phyloP scores from a whole-genome alignment of 306 rosid species.

The Glycine soja region DNA sequence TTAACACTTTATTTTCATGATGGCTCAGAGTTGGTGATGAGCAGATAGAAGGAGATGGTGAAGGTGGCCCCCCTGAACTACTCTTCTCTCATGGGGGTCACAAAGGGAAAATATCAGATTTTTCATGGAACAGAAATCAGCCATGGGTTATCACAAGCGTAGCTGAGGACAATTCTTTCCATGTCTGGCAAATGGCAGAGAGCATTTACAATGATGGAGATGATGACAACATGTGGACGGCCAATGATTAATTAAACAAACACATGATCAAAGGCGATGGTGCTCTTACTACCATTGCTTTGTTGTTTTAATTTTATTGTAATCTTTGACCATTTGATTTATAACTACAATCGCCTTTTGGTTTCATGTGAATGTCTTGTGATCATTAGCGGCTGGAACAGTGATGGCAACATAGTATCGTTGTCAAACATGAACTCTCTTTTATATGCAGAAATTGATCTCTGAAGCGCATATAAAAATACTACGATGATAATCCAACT shows the following conservation, averaged over 20 bases:
- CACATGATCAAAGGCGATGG: not conserved
- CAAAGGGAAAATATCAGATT: slow-evolving; percentile 89
- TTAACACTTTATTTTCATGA: slow-evolving; percentile 1
- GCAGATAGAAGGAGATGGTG: slow-evolving; percentile 83
- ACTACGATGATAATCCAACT: too few species aligned
- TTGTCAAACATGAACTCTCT: slow-evolving; percentile 1
- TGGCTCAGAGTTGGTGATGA: slow-evolving; percentile 81
- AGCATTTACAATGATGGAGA: slow-evolving; percentile 65
- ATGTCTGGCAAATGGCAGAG: slow-evolving; percentile 90
- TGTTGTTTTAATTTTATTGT: not conserved
- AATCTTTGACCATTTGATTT: not conserved
- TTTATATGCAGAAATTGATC: slow-evolving; percentile 3
- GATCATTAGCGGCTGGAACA: not conserved
- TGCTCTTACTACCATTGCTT: slow-evolving; percentile 4
- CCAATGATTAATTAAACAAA: slow-evolving; percentile 28
- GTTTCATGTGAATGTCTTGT: slow-evolving; percentile 4
- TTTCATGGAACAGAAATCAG: slow-evolving; percentile 81
- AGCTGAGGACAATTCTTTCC: slow-evolving; percentile 87
- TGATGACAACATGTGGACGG: slow-evolving; percentile 47
- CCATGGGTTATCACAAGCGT: slow-evolving; percentile 93
- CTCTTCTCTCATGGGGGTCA: slow-evolving; percentile 92
- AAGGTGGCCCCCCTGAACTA: slow-evolving; percentile 92
- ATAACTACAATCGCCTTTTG: not conserved
- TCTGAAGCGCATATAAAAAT: not conserved
- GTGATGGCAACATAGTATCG: not conserved